Evolutionary conservation across 78 protist species (phyloP).

Genomic region (Fonticula alba): DNA sequence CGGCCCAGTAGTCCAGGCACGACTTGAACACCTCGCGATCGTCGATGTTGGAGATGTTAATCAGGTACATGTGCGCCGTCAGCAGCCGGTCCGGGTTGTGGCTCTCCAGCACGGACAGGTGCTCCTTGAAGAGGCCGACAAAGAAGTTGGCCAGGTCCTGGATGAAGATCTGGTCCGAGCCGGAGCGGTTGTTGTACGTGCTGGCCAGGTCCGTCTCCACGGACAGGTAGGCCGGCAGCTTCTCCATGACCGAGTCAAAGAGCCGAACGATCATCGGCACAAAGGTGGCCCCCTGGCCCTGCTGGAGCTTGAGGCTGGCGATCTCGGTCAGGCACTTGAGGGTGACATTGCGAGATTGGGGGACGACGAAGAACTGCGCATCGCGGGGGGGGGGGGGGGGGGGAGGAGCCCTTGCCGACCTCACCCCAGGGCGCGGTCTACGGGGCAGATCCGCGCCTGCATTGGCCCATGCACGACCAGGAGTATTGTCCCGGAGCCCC

Average conservation of each 20-base stretch:
- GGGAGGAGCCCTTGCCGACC: too few relatives aligned
- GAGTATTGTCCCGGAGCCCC: too few relatives aligned
- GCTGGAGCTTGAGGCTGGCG: constrained; percentile 23
- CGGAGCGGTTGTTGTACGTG: constrained; percentile 21
- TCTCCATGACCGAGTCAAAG: constrained; percentile 16
- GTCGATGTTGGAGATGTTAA: constrained; percentile 59
- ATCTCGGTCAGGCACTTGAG: constrained; percentile 78
- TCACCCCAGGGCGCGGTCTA: too few relatives aligned
- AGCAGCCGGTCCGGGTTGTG: constrained; percentile 16
- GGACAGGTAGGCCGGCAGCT: constrained; percentile 22
- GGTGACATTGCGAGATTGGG: constrained; percentile 39
- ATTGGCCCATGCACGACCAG: too few relatives aligned
- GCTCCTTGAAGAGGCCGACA: constrained; percentile 34
- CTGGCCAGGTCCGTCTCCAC: constrained; percentile 28
- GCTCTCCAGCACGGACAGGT: constrained; percentile 31
- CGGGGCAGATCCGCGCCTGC: too few relatives aligned
- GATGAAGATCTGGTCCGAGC: constrained; percentile 43
- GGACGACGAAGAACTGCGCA: constrained; percentile 37
- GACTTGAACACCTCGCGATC: constrained; percentile 84
- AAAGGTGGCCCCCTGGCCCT: background rate
- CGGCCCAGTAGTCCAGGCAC: constrained; percentile 86
- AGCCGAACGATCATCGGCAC: constrained; percentile 1
- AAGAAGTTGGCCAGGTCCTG: constrained; percentile 53
- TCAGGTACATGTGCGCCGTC: constrained; percentile 35
- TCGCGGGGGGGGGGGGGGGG: too few relatives aligned